These are phyloP conservation scores for Penicillium arizonense DNA, from an alignment of 495 filamentous ascomycete species.

Conservation along the genomic window DNA sequence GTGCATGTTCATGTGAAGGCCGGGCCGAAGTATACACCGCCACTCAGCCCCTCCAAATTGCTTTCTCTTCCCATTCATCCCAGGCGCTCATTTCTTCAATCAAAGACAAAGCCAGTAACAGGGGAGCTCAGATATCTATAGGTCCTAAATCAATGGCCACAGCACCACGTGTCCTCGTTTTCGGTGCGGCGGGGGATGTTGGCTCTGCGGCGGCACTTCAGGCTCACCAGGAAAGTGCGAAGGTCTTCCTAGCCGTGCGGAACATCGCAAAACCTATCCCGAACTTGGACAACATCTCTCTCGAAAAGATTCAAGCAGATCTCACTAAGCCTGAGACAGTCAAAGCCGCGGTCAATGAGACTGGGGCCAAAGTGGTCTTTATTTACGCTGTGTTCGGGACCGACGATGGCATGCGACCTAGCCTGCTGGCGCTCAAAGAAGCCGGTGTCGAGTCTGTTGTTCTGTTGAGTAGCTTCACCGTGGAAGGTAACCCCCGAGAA, in stretches of 20 bases:
- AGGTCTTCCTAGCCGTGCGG: constrained; percentile 15
- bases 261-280: constrained; percentile 13
- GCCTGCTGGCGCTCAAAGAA: constrained; percentile 9
- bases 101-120: too few species aligned
- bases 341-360: constrained; percentile 5
- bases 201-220: constrained; percentile 9
- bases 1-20: too few species aligned
- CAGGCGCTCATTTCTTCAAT: too few species aligned
- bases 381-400: constrained; percentile 11
- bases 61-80: too few species aligned
- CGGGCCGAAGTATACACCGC: too few species aligned
- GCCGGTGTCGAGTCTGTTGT: constrained; percentile 17
- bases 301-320: constrained; percentile 11
- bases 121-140: too few species aligned
- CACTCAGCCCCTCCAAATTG: too few species aligned
- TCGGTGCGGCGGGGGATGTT: constrained; percentile 11
- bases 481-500: constrained; percentile 1
- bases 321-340: constrained; percentile 10
- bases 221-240: constrained; percentile 10
- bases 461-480: constrained; percentile 16
- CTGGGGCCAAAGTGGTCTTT: constrained; percentile 11
- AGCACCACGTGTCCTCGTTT: constrained; percentile 10
- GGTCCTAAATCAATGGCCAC: not conserved
- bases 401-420: constrained; percentile 5
- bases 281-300: not conserved